phyloP scores from a whole-genome alignment of 2,329 filamentous ascomycete species.

The Ustulina deusta region DNA sequence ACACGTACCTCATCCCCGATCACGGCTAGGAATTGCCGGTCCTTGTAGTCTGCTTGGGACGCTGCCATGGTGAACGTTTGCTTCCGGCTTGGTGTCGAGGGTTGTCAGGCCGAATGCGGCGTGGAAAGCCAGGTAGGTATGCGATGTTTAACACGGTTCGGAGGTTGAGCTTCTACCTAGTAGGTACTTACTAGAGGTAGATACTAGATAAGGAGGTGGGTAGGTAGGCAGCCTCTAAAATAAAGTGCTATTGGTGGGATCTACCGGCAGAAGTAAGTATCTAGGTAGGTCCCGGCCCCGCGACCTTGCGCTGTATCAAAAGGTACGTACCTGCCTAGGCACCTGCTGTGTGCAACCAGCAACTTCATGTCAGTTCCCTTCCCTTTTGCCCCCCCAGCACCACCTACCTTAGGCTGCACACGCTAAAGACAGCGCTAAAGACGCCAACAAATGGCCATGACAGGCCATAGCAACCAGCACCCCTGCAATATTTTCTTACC shows the following conservation, averaged over 20 bases:
- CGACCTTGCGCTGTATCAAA: neutral
- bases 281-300: neutral
- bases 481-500: constrained; percentile 37
- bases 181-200: neutral
- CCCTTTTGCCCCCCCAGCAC: neutral
- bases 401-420: too few relatives aligned
- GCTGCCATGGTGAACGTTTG: constrained; percentile 55
- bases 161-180: constrained; percentile 6
- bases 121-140: neutral
- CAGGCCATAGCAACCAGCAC: constrained; percentile 34
- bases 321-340: constrained; percentile 8
- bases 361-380: neutral
- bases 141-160: neutral
- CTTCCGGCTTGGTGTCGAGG: neutral
- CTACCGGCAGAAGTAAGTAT: neutral
- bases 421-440: constrained; percentile 8
- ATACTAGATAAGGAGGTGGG: neutral
- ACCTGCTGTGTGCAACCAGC: too few relatives aligned
- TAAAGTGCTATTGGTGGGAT: too few relatives aligned
- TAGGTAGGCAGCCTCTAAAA: neutral
- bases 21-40: constrained; percentile 95
- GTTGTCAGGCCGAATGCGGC: constrained; percentile 16
- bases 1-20: constrained; percentile 90
- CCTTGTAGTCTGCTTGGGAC: constrained; percentile 74
- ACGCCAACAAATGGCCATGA: neutral